Conservation (phyloP, 2,329 filamentous ascomycete genomes). For the Fulvia fulva region DNA sequence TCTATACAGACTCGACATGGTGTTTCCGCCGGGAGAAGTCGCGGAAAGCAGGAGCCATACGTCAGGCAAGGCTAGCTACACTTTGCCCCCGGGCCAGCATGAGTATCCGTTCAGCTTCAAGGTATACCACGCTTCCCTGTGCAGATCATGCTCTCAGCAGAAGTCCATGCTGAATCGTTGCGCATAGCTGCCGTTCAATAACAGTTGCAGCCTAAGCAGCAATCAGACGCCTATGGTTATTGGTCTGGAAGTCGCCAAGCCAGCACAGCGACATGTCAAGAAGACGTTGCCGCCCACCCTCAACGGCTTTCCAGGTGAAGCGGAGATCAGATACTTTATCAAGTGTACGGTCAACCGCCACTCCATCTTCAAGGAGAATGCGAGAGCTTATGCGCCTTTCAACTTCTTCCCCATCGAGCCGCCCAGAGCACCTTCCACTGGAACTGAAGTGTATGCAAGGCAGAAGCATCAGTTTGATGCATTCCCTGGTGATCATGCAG, state of each 20-base stretch:
- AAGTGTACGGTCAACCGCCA: slow-evolving; percentile 94
- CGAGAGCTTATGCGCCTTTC: slow-evolving; percentile 61
- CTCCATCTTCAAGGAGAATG: slow-evolving; percentile 85
- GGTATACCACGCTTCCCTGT: slow-evolving; percentile 43
- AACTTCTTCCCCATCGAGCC: slow-evolving; percentile 93
- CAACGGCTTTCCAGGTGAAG: slow-evolving; percentile 78
- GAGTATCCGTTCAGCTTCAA: slow-evolving; percentile 77
- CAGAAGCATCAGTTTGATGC: slow-evolving; percentile 59
- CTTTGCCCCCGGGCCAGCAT: slow-evolving; percentile 65
- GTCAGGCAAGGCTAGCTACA: slow-evolving; percentile 45
- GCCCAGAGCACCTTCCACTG: slow-evolving; percentile 62
- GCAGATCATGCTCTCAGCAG: background rate
- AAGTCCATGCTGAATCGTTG: background rate
- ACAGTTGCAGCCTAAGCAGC: slow-evolving; percentile 54
- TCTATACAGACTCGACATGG: slow-evolving; percentile 67
- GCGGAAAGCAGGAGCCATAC: slow-evolving; percentile 36
- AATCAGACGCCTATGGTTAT: slow-evolving; percentile 41
- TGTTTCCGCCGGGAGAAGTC: slow-evolving; percentile 35
- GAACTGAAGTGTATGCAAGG: slow-evolving; percentile 79
- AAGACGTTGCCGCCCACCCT: slow-evolving; percentile 84
- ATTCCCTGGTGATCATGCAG: slow-evolving; percentile 19
- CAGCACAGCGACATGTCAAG: slow-evolving; percentile 64
- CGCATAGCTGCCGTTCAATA: slow-evolving; percentile 61
- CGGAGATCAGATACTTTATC: slow-evolving; percentile 89
- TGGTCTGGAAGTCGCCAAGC: slow-evolving; percentile 44